Evolutionary conservation across 495 filamentous ascomycete genomes (phyloP), one percentile per base, ranked within the genome.

Genomic region (Penicillium waksmanii): DNA sequence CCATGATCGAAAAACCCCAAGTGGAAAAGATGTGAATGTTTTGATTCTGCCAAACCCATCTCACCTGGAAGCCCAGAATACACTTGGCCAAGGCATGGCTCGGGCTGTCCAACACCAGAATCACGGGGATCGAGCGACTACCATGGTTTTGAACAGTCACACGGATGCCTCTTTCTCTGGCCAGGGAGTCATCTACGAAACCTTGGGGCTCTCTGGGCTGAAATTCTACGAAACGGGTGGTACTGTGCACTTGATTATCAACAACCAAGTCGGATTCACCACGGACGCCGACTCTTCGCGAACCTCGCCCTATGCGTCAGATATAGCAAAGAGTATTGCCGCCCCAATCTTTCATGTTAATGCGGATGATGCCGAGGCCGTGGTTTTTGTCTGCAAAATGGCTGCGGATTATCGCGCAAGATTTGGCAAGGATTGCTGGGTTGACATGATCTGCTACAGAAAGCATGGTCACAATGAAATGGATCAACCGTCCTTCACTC

Each of bases 181-280:
- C 43, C 95, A 98, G 79, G 95, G 95, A 78, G 79, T 98, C 58
- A 96, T 98, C 46, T 98, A 98, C 75, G 96, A 98, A 79, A 97
- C 93, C 59, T 88, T 98, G 82, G 95, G 95, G 57, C 96, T 98
- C 85, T 89, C 96, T 77, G 86, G 90, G 21, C 85, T 98, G 9
- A 96, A 96, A 31, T 89, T 88, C 46, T 98, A 96, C 81, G 96
- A 94, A 19, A 98, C 96, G 50, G 95, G 95, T 67, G 95, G 95
- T 66, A 98, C 95, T 51, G 91, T 98, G 71, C 95, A 98, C 77
- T 80, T 98, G 62, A 87, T 98, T 50, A 92, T 98, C 65, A 98
- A 98, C 86, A 98, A 98, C 84, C 95, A 98, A 82, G 98, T 98
- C 72, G 95, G 95, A 72, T 98, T 98, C 83, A 98, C 95, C 55